Evolutionary conservation across 2,329 filamentous ascomycete genomes (phyloP).

Genomic region (Lecanoromycetidae sp.): DNA sequence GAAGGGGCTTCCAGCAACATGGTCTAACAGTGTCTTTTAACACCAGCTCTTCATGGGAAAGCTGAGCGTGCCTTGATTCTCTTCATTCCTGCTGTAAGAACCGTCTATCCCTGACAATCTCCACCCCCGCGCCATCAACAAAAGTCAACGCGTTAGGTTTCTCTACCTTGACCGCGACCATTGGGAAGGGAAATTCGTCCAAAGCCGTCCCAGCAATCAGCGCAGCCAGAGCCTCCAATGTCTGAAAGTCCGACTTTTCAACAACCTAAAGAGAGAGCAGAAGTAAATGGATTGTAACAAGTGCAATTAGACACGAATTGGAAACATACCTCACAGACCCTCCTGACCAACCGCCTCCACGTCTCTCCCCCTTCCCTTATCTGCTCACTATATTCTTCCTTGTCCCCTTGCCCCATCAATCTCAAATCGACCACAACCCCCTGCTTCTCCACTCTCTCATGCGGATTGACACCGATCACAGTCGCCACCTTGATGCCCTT

Average conservation of each 20-base stretch:
- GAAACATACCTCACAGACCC: constrained; percentile 7
- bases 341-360: constrained; percentile 11
- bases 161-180: constrained; percentile 37
- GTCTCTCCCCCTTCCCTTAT: neutral
- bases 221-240: constrained; percentile 40
- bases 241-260: constrained; percentile 37
- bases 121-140: constrained; percentile 26
- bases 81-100: neutral
- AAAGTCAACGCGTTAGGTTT: constrained; percentile 41
- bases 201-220: constrained; percentile 36
- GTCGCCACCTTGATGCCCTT: constrained; percentile 34
- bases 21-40: too few relatives aligned
- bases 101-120: constrained; percentile 11
- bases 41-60: too few relatives aligned
- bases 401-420: neutral
- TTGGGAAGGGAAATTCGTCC: constrained; percentile 31
- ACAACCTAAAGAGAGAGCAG: constrained; percentile 22
- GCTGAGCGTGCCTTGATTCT: too few relatives aligned
- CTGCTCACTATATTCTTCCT: neutral
- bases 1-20: too few relatives aligned
- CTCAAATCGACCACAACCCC: constrained; percentile 24
- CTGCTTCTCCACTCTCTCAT: constrained; percentile 41
- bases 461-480: constrained; percentile 41
- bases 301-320: neutral
- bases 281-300: neutral